Percentiles rank a stretch among this genome's conserved stretches.
phyloP scores from a whole-genome alignment of 2,329 filamentous ascomycete genomes.

The Penicillium hordei region DNA sequence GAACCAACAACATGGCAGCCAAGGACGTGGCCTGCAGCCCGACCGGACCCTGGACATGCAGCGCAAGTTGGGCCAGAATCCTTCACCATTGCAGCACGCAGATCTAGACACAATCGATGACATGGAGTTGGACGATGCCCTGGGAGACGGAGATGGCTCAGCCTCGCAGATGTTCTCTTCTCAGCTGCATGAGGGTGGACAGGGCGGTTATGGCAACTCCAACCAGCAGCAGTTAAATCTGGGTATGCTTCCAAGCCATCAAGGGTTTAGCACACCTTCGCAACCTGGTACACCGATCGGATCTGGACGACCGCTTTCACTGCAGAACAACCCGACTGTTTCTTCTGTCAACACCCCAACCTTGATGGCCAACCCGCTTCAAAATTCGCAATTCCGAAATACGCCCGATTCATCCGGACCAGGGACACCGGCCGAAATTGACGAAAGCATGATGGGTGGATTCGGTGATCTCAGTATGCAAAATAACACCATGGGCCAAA shows the following conservation, averaged over 20 bases:
- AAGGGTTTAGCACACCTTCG: constrained; percentile 73
- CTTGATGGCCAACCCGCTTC: constrained; percentile 72
- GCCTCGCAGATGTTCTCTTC: constrained; percentile 49
- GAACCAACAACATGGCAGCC: constrained; percentile 45
- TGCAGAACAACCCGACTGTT: constrained; percentile 92
- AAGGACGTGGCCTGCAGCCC: constrained; percentile 36
- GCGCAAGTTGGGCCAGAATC: constrained; percentile 39
- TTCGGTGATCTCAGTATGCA: constrained; percentile 63
- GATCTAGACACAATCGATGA: constrained; percentile 86
- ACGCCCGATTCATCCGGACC: constrained; percentile 68
- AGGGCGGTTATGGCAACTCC: constrained; percentile 59
- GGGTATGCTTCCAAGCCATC: constrained; percentile 70
- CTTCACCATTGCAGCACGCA: constrained; percentile 32
- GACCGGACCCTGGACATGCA: constrained; percentile 39
- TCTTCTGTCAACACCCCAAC: constrained; percentile 97
- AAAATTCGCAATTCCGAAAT: constrained; percentile 53
- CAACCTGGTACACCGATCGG: constrained; percentile 82
- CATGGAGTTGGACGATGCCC: constrained; percentile 93
- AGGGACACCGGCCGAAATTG: constrained; percentile 70
- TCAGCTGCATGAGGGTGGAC: constrained; percentile 68
- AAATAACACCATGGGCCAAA: constrained; percentile 44
- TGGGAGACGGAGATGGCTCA: constrained; percentile 51
- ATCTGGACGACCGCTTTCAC: constrained; percentile 65
- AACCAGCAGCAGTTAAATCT: constrained; percentile 73
- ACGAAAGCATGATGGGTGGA: constrained; percentile 68